Percentiles rank a stretch among this genome's conserved stretches.
Evolutionary conservation across 2,329 filamentous ascomycete species (phyloP).

Genomic region (Exophiala spinifera): DNA sequence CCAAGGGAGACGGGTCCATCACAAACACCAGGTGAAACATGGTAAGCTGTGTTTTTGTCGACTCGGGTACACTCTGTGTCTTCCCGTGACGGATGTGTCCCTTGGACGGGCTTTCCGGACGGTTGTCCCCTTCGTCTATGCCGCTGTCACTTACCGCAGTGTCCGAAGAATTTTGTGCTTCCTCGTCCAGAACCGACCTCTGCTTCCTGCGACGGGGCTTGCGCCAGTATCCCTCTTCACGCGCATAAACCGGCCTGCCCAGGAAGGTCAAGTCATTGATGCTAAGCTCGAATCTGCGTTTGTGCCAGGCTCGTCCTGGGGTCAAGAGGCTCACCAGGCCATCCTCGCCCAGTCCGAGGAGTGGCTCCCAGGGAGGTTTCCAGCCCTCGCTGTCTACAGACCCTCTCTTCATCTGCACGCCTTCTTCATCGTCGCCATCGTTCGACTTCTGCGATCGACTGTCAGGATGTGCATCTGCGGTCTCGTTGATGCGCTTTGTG

Average conservation of each 20-base stretch:
- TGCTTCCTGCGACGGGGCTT: slow-evolving; percentile 43
- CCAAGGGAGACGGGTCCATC: slow-evolving; percentile 72
- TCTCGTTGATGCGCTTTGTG: slow-evolving; percentile 12
- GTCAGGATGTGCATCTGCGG: not conserved
- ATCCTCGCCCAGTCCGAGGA: slow-evolving; percentile 70
- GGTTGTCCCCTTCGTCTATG: slow-evolving; percentile 13
- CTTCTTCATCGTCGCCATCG: slow-evolving; percentile 22
- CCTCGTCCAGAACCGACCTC: slow-evolving; percentile 24
- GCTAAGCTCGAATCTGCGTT: slow-evolving; percentile 75
- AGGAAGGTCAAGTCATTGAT: slow-evolving; percentile 77
- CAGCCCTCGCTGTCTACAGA: slow-evolving; percentile 18
- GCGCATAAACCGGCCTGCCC: slow-evolving; percentile 79
- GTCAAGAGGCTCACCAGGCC: slow-evolving; percentile 78
- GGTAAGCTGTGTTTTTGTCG: slow-evolving; percentile 64
- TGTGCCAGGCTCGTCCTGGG: slow-evolving; percentile 69
- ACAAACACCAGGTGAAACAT: slow-evolving; percentile 99
- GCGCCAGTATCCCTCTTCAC: slow-evolving; percentile 72
- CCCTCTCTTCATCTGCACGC: slow-evolving; percentile 12
- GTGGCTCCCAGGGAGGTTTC: slow-evolving; percentile 52
- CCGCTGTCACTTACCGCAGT: slow-evolving; percentile 15
- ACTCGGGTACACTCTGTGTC: not conserved
- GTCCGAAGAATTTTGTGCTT: slow-evolving; percentile 32
- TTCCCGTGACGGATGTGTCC: not conserved
- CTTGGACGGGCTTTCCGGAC: slow-evolving; percentile 4
- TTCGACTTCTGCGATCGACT: slow-evolving; percentile 18